Evolutionary conservation across 345 rosid genomes (phyloP).

Genomic region (Gossypium sturtianum): DNA sequence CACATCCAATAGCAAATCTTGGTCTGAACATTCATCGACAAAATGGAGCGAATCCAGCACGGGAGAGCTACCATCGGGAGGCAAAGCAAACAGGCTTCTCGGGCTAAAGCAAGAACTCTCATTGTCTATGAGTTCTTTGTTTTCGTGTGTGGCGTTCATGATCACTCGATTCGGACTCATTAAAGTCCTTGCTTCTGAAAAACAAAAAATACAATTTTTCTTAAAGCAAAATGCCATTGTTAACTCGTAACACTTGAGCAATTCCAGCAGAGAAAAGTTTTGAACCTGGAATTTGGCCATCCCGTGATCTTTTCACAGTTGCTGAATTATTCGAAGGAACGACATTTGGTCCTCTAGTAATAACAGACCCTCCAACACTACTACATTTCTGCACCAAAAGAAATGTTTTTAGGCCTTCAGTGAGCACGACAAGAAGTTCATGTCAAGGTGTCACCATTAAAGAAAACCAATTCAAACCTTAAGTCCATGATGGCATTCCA

Average conservation of each 20-base stretch:
- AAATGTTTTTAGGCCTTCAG: background rate
- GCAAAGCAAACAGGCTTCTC: slow-evolving; percentile 62
- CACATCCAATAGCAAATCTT: slow-evolving; percentile 77
- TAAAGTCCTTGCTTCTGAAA: slow-evolving; percentile 52
- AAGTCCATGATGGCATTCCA: slow-evolving; percentile 44
- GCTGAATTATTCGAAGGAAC: slow-evolving; percentile 31
- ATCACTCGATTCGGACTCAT: slow-evolving; percentile 65
- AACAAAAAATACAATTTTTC: background rate
- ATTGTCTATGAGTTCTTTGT: slow-evolving; percentile 52
- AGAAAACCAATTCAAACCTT: slow-evolving; percentile 44
- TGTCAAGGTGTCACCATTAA: background rate
- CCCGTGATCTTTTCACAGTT: slow-evolving; percentile 42
- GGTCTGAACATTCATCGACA: slow-evolving; percentile 57
- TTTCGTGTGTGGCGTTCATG: slow-evolving; percentile 44
- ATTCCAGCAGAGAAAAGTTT: background rate
- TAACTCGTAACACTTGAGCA: background rate
- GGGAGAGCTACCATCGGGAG: slow-evolving; percentile 56
- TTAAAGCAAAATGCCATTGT: background rate
- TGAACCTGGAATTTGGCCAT: slow-evolving; percentile 61
- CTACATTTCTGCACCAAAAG: slow-evolving; percentile 40
- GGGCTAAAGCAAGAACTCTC: slow-evolving; percentile 72
- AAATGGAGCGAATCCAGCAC: slow-evolving; percentile 49
- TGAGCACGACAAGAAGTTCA: slow-evolving; percentile 2
- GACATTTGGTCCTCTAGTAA: slow-evolving; percentile 31
- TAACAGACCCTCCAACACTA: slow-evolving; percentile 27